Conservation (phyloP, 129 eudicot genomes). For the Silybum marianum region DNA sequence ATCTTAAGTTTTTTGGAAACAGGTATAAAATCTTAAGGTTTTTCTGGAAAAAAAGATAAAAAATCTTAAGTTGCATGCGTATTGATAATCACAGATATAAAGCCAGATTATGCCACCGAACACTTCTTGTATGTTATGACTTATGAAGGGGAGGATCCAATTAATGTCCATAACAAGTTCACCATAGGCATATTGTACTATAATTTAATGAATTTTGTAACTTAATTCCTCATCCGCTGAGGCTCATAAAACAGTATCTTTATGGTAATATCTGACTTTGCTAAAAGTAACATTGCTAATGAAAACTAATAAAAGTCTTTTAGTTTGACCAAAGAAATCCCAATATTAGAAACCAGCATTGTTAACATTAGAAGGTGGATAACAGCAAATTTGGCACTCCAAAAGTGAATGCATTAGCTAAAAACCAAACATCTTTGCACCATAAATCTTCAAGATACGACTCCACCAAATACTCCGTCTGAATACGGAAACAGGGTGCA, state of each 20-base stretch:
- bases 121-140: neutral
- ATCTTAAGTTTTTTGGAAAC: too few species aligned
- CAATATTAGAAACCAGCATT: neutral
- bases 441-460: neutral
- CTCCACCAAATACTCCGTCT: neutral
- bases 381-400: neutral
- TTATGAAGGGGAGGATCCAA: neutral
- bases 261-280: neutral
- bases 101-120: neutral
- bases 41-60: too few species aligned
- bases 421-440: slow-evolving; percentile 12
- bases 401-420: slow-evolving; percentile 4
- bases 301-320: neutral
- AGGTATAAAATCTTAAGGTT: too few species aligned
- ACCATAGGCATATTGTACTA: neutral
- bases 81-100: neutral
- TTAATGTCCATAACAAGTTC: neutral
- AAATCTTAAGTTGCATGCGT: neutral
- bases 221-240: slow-evolving; percentile 9
- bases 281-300: neutral
- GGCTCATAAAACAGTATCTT: neutral
- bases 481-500: neutral
- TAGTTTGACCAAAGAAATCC: neutral
- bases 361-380: neutral
- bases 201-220: slow-evolving; percentile 1